phyloP scores from a whole-genome alignment of 2,329 filamentous ascomycete genomes.

The Venturia pyrina region DNA sequence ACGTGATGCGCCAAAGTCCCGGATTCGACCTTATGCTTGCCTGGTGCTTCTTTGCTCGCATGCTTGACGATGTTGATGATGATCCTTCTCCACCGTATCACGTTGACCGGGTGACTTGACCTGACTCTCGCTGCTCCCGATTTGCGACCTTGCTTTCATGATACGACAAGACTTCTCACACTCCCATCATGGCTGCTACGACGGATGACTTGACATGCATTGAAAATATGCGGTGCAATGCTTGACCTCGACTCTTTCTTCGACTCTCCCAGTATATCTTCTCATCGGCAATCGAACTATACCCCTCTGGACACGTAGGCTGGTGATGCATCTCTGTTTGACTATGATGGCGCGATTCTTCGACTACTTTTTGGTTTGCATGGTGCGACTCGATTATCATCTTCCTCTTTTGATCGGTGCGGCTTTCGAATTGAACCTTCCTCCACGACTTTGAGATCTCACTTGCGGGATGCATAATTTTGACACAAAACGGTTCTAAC shows the following conservation, averaged over 20 bases:
- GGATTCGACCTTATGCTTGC: conserved; percentile 18
- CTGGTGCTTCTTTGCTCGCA: conserved; percentile 24
- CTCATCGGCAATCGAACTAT: not conserved
- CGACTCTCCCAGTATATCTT: not conserved
- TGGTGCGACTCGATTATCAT: not conserved
- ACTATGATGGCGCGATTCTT: conserved; percentile 1
- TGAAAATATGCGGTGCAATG: not conserved
- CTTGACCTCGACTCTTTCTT: not conserved
- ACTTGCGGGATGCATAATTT: not conserved
- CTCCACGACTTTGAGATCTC: not conserved
- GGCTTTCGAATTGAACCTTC: not conserved
- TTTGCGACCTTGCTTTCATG: conserved; percentile 1
- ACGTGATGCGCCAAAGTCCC: conserved; percentile 22
- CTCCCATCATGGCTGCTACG: not conserved
- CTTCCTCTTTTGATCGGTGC: not conserved
- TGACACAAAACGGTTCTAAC: not conserved
- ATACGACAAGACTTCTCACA: not conserved
- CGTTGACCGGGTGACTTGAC: not conserved
- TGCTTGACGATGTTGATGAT: conserved; percentile 21
- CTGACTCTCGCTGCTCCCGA: conserved; percentile 1
- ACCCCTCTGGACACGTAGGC: not conserved
- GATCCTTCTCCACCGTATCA: conserved; percentile 3
- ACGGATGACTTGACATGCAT: conserved; percentile 4
- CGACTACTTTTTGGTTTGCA: not conserved
- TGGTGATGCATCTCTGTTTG: conserved; percentile 1